Evolutionary conservation across 129 eudicot genomes (phyloP), one percentile per base, ranked within the genome.

Genomic region (Ambrosia artemisiifolia): DNA sequence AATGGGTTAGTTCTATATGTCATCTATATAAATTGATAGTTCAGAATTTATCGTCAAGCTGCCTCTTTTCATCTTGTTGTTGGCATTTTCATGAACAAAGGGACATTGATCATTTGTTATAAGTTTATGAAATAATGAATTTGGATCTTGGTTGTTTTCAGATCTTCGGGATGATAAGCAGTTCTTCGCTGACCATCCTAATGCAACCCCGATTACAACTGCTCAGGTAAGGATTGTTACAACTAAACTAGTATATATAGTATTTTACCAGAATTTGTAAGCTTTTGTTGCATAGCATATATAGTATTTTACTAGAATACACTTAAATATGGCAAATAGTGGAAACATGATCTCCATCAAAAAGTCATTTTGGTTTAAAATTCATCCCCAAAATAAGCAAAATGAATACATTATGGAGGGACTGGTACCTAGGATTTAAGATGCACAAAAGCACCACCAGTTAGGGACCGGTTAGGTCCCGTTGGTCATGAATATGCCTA

Each of bases 131-230:
- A 43, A 54, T 76, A 20, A 32, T 54, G 20, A 67, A 18, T 49
- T 67, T 33, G 8, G 40, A 67, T 33, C 17, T 34, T 60, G 75
- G 69, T 78, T 69, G 33, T 42, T 51, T 68, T 56, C 75, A 83
- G 88, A 83, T 83, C 77, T 83, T 53, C 77, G 88, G 74, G 88
- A 83, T 68, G 88, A 83, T 35, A 76, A 80, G 69, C 80, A 83
- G 80, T 83, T 75, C 77, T 80, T 83, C n/a, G 69, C 78, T 59
- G 88, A 83, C 63, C 88, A 83, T 67, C 88, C 85, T 71, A 82
- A 73, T 72, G 88, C 88, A 69, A 82, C 69, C 69, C 88, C 88
- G 73, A 83, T 83, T 62, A 67, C 88, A 60, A 67, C 77, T 53
- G 85, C 88, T 55, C 88, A 83, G 82, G 88, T 83, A 66, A 78